Percentiles rank a stretch among this genome's conserved stretches.
phyloP scores from a whole-genome alignment of 2,329 filamentous ascomycete genomes.

The Pseudofabraea citricarpa region DNA sequence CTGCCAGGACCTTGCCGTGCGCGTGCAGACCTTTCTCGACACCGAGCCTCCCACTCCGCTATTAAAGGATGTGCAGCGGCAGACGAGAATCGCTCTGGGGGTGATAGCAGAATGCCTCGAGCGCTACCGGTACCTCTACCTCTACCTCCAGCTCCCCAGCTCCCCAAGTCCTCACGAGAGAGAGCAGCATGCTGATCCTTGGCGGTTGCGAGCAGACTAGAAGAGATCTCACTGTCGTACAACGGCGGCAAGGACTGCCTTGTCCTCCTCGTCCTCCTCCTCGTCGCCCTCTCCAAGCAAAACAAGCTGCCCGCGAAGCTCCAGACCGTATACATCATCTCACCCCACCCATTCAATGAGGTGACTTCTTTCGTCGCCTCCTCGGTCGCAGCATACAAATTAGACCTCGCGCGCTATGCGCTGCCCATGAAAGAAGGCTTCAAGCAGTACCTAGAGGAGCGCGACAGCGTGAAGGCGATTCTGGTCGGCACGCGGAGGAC shows the following conservation, averaged over 20 bases:
- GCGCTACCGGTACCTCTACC: slow-evolving; percentile 58
- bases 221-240: slow-evolving; percentile 84
- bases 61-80: slow-evolving; percentile 53
- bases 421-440: slow-evolving; percentile 80
- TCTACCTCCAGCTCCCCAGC: slow-evolving; percentile 4
- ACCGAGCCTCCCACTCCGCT: slow-evolving; percentile 17
- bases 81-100: slow-evolving; percentile 66
- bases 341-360: slow-evolving; percentile 75
- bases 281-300: slow-evolving; percentile 29
- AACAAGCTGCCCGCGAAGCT: slow-evolving; percentile 39
- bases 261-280: slow-evolving; percentile 80
- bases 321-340: slow-evolving; percentile 85
- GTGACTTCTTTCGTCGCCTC: slow-evolving; percentile 78
- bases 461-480: slow-evolving; percentile 65
- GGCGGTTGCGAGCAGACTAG: slow-evolving; percentile 45
- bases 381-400: slow-evolving; percentile 64
- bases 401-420: slow-evolving; percentile 70
- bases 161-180: not conserved
- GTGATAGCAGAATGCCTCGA: slow-evolving; percentile 73
- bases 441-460: slow-evolving; percentile 65
- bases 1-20: slow-evolving; percentile 18
- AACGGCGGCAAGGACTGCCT: slow-evolving; percentile 98
- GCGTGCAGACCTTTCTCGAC: slow-evolving; percentile 24
- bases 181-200: not conserved
- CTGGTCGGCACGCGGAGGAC: slow-evolving; percentile 86